Percentiles rank a stretch among this genome's conserved stretches.
Conservation (phyloP, 140 eudicot species). For the Stevia rebaudiana region DNA sequence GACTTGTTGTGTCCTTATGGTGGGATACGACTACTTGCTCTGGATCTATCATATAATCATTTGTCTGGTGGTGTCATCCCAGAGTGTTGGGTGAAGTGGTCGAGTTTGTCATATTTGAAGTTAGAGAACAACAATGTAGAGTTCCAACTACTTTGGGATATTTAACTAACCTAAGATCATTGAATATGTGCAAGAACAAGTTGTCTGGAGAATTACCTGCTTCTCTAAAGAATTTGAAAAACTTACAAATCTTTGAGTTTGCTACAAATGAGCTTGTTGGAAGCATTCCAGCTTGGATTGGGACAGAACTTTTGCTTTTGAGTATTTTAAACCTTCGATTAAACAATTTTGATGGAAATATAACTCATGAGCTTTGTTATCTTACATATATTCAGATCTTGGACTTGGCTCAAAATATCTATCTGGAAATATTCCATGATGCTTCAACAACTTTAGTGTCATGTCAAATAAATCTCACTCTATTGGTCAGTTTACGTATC, state of each 20-base stretch:
- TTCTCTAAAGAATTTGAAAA: neutral
- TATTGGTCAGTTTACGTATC: neutral
- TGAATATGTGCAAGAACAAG: constrained; percentile 19
- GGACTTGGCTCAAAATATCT: constrained; percentile 33
- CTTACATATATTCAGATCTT: constrained; percentile 29
- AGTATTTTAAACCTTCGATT: constrained; percentile 34
- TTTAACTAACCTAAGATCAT: fast-evolving
- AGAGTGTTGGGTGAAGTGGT: constrained; percentile 35
- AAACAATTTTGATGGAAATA: constrained; percentile 27
- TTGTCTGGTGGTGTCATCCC: constrained; percentile 50
- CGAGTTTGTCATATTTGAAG: constrained; percentile 10
- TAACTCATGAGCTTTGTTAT: constrained; percentile 25
- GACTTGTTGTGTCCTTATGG: constrained; percentile 23
- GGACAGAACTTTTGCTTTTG: constrained; percentile 13
- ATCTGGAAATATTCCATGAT: constrained; percentile 36
- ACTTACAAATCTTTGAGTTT: constrained; percentile 3
- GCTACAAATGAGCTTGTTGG: constrained; percentile 31
- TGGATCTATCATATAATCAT: constrained; percentile 29
- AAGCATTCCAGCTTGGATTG: constrained; percentile 35
- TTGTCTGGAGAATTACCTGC: constrained; percentile 3
- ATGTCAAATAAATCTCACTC: neutral
- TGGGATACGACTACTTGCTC: neutral
- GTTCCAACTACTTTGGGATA: constrained; percentile 25
- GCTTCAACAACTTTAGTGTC: constrained; percentile 25
- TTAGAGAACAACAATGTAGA: constrained; percentile 27